phyloP scores from a whole-genome alignment of 208 protist genomes.

The Naegleria lovaniensis region DNA sequence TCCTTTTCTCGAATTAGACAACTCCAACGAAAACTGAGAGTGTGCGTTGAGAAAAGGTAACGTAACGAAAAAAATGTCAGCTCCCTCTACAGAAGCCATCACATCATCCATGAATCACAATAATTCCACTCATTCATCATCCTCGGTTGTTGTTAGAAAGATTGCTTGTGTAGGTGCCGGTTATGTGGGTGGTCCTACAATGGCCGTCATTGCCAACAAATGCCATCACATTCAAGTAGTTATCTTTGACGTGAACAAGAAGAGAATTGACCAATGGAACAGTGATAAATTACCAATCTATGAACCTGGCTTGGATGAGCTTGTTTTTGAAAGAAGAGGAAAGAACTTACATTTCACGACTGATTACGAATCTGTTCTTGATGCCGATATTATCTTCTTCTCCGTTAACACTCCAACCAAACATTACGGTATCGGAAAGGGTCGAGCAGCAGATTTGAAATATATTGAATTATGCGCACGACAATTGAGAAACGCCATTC shows the following conservation, averaged over 20 bases:
- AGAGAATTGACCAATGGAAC: slow-evolving; percentile 85
- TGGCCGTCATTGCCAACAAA: slow-evolving; percentile 87
- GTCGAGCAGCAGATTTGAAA: slow-evolving; percentile 69
- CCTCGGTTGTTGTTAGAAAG: not conserved
- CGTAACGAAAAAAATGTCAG: too few species aligned
- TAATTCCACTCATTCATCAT: too few species aligned
- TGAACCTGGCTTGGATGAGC: slow-evolving; percentile 85
- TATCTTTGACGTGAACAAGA: slow-evolving; percentile 81
- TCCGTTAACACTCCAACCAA: slow-evolving; percentile 95
- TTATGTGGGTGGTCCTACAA: slow-evolving; percentile 93
- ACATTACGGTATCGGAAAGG: slow-evolving; percentile 77
- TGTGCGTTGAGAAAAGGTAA: too few species aligned
- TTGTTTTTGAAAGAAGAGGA: slow-evolving; percentile 58
- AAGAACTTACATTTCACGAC: slow-evolving; percentile 90
- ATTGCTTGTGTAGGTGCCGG: slow-evolving; percentile 55
- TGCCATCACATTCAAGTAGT: slow-evolving; percentile 77
- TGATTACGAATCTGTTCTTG: slow-evolving; percentile 59
- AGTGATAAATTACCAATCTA: slow-evolving; percentile 77
- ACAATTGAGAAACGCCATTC: slow-evolving; percentile 56
- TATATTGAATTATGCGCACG: slow-evolving; percentile 74
- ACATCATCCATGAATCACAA: too few species aligned
- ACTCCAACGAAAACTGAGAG: too few species aligned
- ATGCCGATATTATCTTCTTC: slow-evolving; percentile 90
- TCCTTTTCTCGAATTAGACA: too few species aligned
- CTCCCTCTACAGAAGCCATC: too few species aligned